A percentile compares a stretch with the other conserved stretches of the same genome.
phyloP scores from a whole-genome alignment of 169 alveolate genomes.

The Eimeria praecox region DNA sequence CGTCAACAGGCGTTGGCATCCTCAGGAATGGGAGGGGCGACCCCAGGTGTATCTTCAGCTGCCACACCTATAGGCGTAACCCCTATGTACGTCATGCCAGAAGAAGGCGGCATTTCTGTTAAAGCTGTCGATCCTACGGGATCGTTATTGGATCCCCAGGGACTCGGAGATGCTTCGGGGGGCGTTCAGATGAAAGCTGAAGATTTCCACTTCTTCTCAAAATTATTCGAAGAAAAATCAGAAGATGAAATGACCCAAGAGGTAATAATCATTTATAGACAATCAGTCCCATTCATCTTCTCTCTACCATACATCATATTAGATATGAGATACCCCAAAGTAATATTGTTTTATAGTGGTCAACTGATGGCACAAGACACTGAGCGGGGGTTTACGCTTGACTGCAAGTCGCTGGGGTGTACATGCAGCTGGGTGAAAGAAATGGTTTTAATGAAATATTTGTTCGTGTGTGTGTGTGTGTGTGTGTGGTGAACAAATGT shows the following conservation, averaged over 20 bases:
- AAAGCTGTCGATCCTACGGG: conserved; percentile 74
- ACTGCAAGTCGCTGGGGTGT: background rate
- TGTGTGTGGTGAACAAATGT: background rate
- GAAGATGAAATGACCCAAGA: conserved; percentile 82
- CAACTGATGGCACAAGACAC: background rate
- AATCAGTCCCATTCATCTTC: too few relatives aligned
- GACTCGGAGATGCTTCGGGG: conserved; percentile 79
- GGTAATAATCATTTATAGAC: conserved; percentile 54
- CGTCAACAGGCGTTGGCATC: conserved; percentile 73
- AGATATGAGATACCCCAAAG: too few relatives aligned
- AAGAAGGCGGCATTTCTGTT: conserved; percentile 85
- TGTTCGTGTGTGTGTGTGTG: background rate
- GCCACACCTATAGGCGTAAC: conserved; percentile 86
- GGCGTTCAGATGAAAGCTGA: conserved; percentile 84
- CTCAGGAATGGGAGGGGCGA: conserved; percentile 1
- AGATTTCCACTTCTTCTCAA: conserved; percentile 83
- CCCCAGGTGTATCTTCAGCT: conserved; percentile 85
- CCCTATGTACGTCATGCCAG: conserved; percentile 91
- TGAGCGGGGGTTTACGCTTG: background rate
- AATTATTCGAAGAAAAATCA: conserved; percentile 62
- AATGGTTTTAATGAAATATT: background rate
- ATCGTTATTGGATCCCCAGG: conserved; percentile 75
- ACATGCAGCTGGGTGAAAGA: background rate
- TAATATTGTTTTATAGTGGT: too few relatives aligned
- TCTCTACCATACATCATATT: too few relatives aligned